phyloP scores from a whole-genome alignment of 345 rosid genomes.

The Clarkia xantiana region DNA sequence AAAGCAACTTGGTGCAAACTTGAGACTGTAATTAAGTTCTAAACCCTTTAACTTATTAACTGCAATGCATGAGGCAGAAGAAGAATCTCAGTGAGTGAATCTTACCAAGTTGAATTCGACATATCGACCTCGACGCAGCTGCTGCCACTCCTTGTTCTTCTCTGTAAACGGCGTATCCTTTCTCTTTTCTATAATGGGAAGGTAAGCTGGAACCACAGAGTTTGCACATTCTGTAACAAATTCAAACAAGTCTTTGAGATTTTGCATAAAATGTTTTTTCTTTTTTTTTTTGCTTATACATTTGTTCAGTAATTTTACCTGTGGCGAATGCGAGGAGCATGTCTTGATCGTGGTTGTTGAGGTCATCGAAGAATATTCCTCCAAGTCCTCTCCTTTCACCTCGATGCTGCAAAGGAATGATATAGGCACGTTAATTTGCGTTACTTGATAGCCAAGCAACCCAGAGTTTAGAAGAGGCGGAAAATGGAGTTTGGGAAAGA shows the following conservation, averaged over 20 bases:
- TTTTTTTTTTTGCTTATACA: too few species aligned
- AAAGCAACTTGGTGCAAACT: too few species aligned
- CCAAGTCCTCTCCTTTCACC: constrained; percentile 95
- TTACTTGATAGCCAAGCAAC: too few species aligned
- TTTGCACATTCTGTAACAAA: constrained; percentile 65
- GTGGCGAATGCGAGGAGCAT: constrained; percentile 90
- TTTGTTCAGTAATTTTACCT: constrained; percentile 29
- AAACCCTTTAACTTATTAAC: too few species aligned
- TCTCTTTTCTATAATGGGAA: constrained; percentile 79
- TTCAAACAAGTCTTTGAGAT: too few species aligned
- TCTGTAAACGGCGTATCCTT: constrained; percentile 66
- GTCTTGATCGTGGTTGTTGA: constrained; percentile 79
- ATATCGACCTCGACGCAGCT: constrained; percentile 86
- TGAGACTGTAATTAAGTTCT: too few species aligned
- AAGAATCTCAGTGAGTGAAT: too few species aligned
- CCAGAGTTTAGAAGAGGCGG: background rate
- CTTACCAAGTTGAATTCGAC: constrained; percentile 93
- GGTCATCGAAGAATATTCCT: constrained; percentile 95
- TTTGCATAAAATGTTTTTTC: too few species aligned
- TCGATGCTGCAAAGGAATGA: constrained; percentile 49
- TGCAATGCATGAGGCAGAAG: background rate
- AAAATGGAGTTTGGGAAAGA: background rate
- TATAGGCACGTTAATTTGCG: too few species aligned
- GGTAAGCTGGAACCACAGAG: constrained; percentile 82
- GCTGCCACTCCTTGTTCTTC: constrained; percentile 90